Evolutionary conservation across 306 rosid genomes (phyloP).

Genomic region (Corylus heterophylla): DNA sequence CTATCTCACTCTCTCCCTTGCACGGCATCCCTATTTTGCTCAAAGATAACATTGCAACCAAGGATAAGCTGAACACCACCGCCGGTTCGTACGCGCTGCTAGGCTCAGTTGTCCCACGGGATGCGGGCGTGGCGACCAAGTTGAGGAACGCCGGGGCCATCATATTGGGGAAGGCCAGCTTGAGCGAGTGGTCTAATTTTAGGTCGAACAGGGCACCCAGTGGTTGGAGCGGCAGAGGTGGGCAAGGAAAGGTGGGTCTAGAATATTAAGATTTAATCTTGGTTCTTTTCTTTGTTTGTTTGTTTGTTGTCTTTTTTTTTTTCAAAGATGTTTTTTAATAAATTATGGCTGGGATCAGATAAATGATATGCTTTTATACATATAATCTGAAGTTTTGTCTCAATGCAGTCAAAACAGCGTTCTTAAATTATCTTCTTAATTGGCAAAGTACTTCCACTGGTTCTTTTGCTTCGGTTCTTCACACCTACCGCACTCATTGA

Average conservation of each 20-base stretch:
- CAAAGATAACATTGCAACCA: slow-evolving; percentile 61
- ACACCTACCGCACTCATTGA: too few relatives aligned
- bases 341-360: not conserved
- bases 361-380: too few relatives aligned
- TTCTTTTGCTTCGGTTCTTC: too few relatives aligned
- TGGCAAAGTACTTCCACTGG: too few relatives aligned
- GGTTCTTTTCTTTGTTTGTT: too few relatives aligned
- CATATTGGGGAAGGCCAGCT: slow-evolving; percentile 59
- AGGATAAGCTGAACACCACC: slow-evolving; percentile 58
- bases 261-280: not conserved
- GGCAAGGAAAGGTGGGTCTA: slow-evolving; percentile 44
- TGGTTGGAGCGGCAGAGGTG: slow-evolving; percentile 60
- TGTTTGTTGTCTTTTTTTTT: too few relatives aligned
- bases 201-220: slow-evolving; percentile 31
- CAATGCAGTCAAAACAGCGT: too few relatives aligned
- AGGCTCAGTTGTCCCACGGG: slow-evolving; percentile 48
- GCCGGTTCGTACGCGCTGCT: slow-evolving; percentile 62
- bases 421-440: too few relatives aligned
- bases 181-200: slow-evolving; percentile 50
- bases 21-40: slow-evolving; percentile 64
- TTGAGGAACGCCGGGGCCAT: slow-evolving; percentile 52
- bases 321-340: too few relatives aligned
- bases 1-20: slow-evolving; percentile 19
- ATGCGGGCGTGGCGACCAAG: slow-evolving; percentile 48
- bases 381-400: too few relatives aligned